Evolutionary conservation across 805 yeast genomes (phyloP).

Genomic region (Limtongozyma cylindracea): DNA sequence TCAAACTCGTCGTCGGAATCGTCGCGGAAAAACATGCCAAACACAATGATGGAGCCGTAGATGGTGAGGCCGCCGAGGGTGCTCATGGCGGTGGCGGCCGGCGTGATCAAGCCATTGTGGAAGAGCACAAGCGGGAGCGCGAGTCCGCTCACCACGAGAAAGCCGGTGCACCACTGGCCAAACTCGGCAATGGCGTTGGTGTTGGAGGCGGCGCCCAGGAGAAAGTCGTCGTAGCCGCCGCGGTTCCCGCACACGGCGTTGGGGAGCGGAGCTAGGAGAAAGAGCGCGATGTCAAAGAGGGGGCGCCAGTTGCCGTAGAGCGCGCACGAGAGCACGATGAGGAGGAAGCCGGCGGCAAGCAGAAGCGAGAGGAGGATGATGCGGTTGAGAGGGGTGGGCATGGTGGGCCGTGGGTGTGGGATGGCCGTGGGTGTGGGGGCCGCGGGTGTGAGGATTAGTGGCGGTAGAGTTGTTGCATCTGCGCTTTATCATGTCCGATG

Average conservation of each 20-base stretch:
- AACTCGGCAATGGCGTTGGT: slow-evolving; percentile 13
- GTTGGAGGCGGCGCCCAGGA: slow-evolving; percentile 16
- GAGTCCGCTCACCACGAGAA: slow-evolving; percentile 15
- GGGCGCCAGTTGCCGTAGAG: slow-evolving; percentile 12
- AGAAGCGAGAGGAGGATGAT: slow-evolving; percentile 19
- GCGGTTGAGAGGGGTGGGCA: slow-evolving; percentile 18
- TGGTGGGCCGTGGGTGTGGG: too few species aligned
- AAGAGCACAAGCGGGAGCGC: slow-evolving; percentile 15
- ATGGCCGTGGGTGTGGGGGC: too few species aligned
- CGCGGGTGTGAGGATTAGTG: too few species aligned
- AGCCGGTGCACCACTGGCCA: slow-evolving; percentile 13
- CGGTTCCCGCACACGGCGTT: slow-evolving; percentile 12
- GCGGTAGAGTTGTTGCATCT: too few species aligned
- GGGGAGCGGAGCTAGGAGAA: slow-evolving; percentile 18
- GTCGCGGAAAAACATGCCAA: slow-evolving; percentile 19
- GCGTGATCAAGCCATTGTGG: slow-evolving; percentile 10
- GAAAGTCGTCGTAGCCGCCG: slow-evolving; percentile 14
- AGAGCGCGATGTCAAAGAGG: slow-evolving; percentile 14
- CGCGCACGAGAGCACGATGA: slow-evolving; percentile 18
- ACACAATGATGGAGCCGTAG: slow-evolving; percentile 15
- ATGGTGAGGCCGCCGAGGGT: slow-evolving; percentile 16
- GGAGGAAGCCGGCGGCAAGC: slow-evolving; percentile 16
- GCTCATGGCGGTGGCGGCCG: slow-evolving; percentile 17
- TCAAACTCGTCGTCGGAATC: slow-evolving; percentile 19
- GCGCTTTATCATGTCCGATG: too few species aligned